Percentiles rank a stretch among this genome's conserved stretches.
Conservation (phyloP, 192 early-diverging fungal species). For the Coemansia guatemalensis region DNA sequence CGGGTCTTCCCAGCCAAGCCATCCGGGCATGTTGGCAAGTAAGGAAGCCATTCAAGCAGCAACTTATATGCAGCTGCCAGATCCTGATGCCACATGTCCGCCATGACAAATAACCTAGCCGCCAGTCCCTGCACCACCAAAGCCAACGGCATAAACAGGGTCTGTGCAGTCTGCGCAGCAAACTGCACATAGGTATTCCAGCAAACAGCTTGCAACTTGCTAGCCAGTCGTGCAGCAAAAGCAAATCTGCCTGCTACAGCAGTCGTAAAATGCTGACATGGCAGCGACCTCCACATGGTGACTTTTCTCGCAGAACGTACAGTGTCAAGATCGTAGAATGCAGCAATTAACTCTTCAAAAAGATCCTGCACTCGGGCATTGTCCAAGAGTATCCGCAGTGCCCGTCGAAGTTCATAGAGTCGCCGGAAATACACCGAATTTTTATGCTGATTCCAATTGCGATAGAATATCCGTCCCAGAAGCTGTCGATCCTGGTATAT, state of each 20-base stretch:
- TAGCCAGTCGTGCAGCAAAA: constrained; percentile 12
- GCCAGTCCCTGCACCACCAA: constrained; percentile 26
- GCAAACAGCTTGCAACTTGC: constrained; percentile 18
- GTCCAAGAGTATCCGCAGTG: constrained; percentile 21
- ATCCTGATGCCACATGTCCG: constrained; percentile 27
- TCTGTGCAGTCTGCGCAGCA: constrained; percentile 26
- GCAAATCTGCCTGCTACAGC: constrained; percentile 16
- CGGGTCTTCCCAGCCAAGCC: constrained; percentile 2
- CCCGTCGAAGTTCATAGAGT: constrained; percentile 31
- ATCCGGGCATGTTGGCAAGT: constrained; percentile 32
- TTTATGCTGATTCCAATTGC: constrained; percentile 47
- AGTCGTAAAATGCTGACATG: constrained; percentile 17
- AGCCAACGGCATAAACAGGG: constrained; percentile 41
- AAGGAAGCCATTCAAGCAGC: constrained; percentile 29
- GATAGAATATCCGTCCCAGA: constrained; percentile 34
- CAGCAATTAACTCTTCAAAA: not conserved
- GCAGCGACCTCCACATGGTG: constrained; percentile 20
- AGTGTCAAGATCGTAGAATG: constrained; percentile 5
- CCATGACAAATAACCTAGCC: constrained; percentile 23
- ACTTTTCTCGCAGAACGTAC: constrained; percentile 1
- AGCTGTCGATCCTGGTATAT: constrained; percentile 27
- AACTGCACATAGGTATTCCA: constrained; percentile 22
- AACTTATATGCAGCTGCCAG: constrained; percentile 11
- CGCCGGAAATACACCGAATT: constrained; percentile 23
- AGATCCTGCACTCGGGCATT: constrained; percentile 4